Base-by-base conservation (phyloP, 139 green algal species). In the Astrephomene gubernaculifera region DNA sequence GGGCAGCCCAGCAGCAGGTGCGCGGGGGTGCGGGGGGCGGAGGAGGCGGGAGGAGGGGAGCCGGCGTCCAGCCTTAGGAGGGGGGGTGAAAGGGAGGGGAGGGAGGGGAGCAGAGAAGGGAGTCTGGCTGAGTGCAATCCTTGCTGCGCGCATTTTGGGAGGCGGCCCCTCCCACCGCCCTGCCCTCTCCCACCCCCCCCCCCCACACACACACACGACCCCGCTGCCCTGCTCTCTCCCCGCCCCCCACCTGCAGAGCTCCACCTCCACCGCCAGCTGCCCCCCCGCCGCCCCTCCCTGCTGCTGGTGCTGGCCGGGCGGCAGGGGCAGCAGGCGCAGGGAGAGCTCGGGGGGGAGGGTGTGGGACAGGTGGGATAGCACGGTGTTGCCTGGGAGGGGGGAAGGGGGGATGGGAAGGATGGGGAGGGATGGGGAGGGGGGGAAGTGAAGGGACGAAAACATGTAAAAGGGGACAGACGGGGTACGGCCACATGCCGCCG, bases 1-100 rank as follows among this genome's bases (percentile, higher is more conserved):
- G 89, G 49, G 72, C 88, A 93, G 72, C 94, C 93, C 17, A 92
- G 88, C 38, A 97, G 73, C 82, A 97, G 88, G n/a, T 84, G 70
- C 0, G 83, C 91, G 39, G 83, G 64, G 24, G 64, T 88, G 22
- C 52, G 44, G 24, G 6, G 10, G 31, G 27, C 24, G 21, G 49
- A 38, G 44, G 35, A 54, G 45, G 33, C 22, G 65, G 29, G 14
- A 27, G 68, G 29, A 2, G 2, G 38, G 36, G 65, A 33, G 65
- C 25, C 14, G 19, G 10, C 65, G 38, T n/a, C n/a, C n/a, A n/a
- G n/a, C n/a, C n/a, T n/a, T n/a, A n/a, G n/a, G n/a, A n/a, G n/a
- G n/a, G n/a, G n/a, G n/a, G n/a, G n/a, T n/a, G n/a, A n/a, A n/a
- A n/a, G n/a, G n/a, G n/a, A n/a, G n/a, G n/a, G n/a, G n/a, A n/a